Percentiles rank a stretch among this genome's conserved stretches.
Evolutionary conservation across 2,329 filamentous ascomycete genomes (phyloP).

Genomic region (Verruconis gallopava): DNA sequence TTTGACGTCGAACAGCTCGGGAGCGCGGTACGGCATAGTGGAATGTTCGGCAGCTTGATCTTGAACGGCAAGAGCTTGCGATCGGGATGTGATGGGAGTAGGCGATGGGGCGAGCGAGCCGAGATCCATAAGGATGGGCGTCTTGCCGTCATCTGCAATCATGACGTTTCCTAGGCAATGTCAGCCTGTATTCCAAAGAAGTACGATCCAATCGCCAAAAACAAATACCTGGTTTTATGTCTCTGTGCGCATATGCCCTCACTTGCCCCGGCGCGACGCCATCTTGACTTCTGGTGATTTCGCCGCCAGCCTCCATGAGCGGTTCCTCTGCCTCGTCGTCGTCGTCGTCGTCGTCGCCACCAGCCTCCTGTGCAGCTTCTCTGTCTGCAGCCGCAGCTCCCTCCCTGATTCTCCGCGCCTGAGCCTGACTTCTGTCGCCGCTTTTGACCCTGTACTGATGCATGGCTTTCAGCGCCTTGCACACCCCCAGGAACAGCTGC

Average conservation of each 20-base stretch:
- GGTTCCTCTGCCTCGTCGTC: constrained; percentile 40
- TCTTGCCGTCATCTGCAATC: constrained; percentile 82
- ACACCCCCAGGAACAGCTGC: constrained; percentile 84
- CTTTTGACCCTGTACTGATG: constrained; percentile 67
- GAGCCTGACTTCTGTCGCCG: constrained; percentile 35
- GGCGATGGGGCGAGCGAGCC: constrained; percentile 82
- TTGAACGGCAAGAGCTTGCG: constrained; percentile 80
- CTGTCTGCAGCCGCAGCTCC: constrained; percentile 44
- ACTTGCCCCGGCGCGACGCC: constrained; percentile 55
- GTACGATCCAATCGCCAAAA: background rate
- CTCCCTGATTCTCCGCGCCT: constrained; percentile 40
- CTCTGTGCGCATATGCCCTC: constrained; percentile 81
- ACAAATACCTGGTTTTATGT: constrained; percentile 89
- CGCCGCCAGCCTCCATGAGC: constrained; percentile 57
- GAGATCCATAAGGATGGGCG: constrained; percentile 93
- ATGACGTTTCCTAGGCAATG: constrained; percentile 67
- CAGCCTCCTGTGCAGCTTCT: constrained; percentile 29
- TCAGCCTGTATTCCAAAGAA: background rate
- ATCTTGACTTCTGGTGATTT: constrained; percentile 54
- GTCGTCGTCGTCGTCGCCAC: constrained; percentile 30
- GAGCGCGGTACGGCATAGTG: constrained; percentile 96
- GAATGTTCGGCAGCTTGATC: constrained; percentile 92
- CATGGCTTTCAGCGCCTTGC: constrained; percentile 77
- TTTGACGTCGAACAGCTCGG: constrained; percentile 95
- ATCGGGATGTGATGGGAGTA: constrained; percentile 78